A percentile compares a stretch with the other conserved stretches of the same genome.
Conservation (phyloP, 768 basidiomycete genomes). For the Zangia roseola region DNA sequence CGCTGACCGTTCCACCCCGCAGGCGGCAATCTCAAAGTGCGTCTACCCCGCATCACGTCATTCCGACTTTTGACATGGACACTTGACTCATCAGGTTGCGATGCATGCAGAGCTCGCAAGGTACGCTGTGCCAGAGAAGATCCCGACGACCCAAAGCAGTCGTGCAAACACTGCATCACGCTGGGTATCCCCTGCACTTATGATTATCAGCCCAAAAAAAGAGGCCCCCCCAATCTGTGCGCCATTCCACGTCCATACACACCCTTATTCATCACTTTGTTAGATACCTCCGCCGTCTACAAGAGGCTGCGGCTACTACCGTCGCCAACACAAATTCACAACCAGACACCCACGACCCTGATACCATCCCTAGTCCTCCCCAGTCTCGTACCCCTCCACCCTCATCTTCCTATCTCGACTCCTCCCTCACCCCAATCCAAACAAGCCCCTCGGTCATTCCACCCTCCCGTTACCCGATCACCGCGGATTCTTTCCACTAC, state of each 20-base stretch:
- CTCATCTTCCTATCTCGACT: conserved; percentile 49
- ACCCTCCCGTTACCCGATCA: conserved; percentile 69
- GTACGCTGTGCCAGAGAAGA: conserved; percentile 82
- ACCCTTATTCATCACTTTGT: background rate
- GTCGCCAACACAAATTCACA: conserved; percentile 33
- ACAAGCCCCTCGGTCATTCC: conserved; percentile 43
- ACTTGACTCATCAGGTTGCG: conserved; percentile 58
- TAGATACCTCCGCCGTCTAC: conserved; percentile 77
- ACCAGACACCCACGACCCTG: conserved; percentile 36
- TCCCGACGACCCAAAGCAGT: conserved; percentile 69
- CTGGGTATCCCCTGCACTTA: conserved; percentile 86
- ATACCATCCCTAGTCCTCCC: conserved; percentile 50
- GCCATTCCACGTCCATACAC: conserved; percentile 18
- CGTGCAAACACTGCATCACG: conserved; percentile 85
- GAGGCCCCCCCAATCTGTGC: conserved; percentile 90
- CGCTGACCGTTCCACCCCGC: conserved; percentile 32
- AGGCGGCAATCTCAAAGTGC: conserved; percentile 86
- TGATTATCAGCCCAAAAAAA: conserved; percentile 91
- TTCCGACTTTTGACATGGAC: conserved; percentile 16
- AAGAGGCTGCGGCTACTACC: conserved; percentile 66
- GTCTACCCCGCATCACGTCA: conserved; percentile 32
- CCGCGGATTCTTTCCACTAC: conserved; percentile 67
- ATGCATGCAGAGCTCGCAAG: conserved; percentile 84
- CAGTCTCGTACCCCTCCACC: conserved; percentile 42
- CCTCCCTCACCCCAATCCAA: conserved; percentile 43